Percentiles rank a stretch among this genome's conserved stretches.
These are phyloP conservation scores for Candida bentonensis DNA, from an alignment of 805 yeast genomes.

Conservation along the genomic window DNA sequence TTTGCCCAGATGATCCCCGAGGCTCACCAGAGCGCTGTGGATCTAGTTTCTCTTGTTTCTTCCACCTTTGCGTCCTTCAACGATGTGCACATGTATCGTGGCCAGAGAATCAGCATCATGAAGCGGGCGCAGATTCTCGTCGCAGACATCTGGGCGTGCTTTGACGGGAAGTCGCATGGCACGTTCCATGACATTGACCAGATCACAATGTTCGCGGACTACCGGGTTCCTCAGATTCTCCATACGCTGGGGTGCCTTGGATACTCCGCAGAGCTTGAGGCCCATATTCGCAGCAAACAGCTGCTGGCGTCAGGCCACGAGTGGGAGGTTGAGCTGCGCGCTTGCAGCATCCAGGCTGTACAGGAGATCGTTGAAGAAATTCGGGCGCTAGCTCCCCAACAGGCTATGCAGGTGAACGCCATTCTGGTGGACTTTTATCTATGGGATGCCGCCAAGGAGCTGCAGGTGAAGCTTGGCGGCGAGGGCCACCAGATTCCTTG, in stretches of 20 bases:
- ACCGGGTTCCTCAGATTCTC: conserved; percentile 31
- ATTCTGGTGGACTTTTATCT: conserved; percentile 28
- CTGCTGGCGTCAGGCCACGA: conserved; percentile 19
- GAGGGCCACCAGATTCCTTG: conserved; percentile 16
- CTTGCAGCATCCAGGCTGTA: conserved; percentile 29
- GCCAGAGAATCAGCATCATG: conserved; percentile 18
- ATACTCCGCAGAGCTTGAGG: conserved; percentile 18
- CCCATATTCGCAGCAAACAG: conserved; percentile 11
- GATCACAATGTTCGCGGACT: conserved; percentile 33
- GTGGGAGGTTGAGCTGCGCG: conserved; percentile 28
- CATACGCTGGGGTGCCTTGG: conserved; percentile 22
- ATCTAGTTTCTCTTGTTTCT: conserved; percentile 19
- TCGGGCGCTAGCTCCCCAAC: conserved; percentile 8
- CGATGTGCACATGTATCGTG: conserved; percentile 20
- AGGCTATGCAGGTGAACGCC: conserved; percentile 17
- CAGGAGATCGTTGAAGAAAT: conserved; percentile 21
- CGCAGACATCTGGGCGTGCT: conserved; percentile 32
- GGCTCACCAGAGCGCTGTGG: conserved; percentile 21
- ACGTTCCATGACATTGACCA: conserved; percentile 25
- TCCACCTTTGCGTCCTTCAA: conserved; percentile 20
- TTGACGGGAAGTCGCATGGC: conserved; percentile 23
- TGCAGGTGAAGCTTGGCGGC: conserved; percentile 14
- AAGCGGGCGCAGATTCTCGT: conserved; percentile 31
- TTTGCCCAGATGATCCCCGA: conserved; percentile 15
- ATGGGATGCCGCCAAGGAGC: conserved; percentile 31